Conservation (phyloP, 371 early-diverging fungal genomes). For the Syncephalastrum racemosum region DNA sequence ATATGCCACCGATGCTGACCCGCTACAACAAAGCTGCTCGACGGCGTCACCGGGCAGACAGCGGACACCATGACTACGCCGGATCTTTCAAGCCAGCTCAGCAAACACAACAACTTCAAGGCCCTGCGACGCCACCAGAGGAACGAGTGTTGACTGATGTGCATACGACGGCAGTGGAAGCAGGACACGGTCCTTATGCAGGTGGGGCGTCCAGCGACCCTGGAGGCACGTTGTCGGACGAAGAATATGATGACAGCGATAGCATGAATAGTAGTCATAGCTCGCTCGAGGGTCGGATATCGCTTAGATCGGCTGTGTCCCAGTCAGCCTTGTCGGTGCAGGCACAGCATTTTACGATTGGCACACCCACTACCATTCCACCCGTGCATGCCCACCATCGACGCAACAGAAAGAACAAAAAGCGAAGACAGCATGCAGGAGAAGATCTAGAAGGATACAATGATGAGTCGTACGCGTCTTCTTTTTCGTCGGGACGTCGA, state of each 20-base stretch:
- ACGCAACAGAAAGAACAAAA: not conserved
- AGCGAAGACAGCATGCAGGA: no score
- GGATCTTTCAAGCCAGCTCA: not conserved
- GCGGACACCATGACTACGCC: slow-evolving; percentile 14
- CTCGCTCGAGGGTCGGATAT: slow-evolving; percentile 1
- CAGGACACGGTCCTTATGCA: no score
- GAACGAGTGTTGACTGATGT: not conserved
- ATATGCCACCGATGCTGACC: no score
- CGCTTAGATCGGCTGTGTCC: slow-evolving; percentile 17
- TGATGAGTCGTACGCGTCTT: not conserved
- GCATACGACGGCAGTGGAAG: no score
- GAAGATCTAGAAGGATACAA: no score
- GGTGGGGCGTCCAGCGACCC: no score
- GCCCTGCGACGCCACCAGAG: not conserved
- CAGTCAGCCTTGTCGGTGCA: slow-evolving; percentile 18
- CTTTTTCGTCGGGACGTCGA: not conserved
- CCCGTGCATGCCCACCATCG: not conserved
- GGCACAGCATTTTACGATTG: slow-evolving; percentile 17
- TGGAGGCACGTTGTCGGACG: no score
- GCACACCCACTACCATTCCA: slow-evolving; percentile 19
- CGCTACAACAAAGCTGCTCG: slow-evolving; percentile 2
- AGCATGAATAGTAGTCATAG: not conserved
- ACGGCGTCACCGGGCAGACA: slow-evolving; percentile 16
- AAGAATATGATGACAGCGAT: no score
- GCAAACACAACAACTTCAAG: not conserved